Base-by-base conservation (phyloP, 75 land plant genomes). In the Picea glauca region DNA sequence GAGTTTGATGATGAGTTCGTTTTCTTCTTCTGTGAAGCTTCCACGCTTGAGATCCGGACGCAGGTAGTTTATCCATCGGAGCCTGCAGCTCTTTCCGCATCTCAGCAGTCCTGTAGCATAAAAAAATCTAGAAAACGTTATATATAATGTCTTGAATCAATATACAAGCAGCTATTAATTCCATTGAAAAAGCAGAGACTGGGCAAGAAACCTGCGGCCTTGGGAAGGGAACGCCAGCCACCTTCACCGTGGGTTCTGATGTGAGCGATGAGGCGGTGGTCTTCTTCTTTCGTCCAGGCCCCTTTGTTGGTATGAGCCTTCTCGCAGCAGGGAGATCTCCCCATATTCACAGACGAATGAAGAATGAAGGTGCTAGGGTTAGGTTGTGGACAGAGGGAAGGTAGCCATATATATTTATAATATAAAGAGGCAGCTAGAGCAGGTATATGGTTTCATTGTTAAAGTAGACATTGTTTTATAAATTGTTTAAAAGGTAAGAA, bases 31-130 rank as follows among this genome's bases (percentile, higher is more conserved):
- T 20, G 92, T 83, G 79, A 90, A 90, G 73, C 85, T 85, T 18
- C 92, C 92, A 5, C 92, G 85, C 64, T 90, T 90, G 75, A 90
- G 85, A 75, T 90, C 92, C 3, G 92, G 92, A 2, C 92, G 82
- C 31, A 90, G 82, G 75, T 90, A 90, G 60, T 90, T 87, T 73
- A 90, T 88, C 92, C 92, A 90, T 8, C 92, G 87, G 21, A 90
- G 88, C 2, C 92, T 80, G 79, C 92, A 90, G 81, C 90, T 88
- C 79, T 90, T 90, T 6, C 92, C 92, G 63, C 92, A 90, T 13
- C 92, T 81, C 68, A 85, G 86, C n/a, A 90, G 84, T 13, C 77
- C 77, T 76, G 17, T 23, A 11, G 14, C 8, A 4, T 0, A n/a
- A 18, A 15, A 70, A 70, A 40, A 40, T 3, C 3, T 40, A 30